These are phyloP conservation scores for Colletotrichum filicis DNA, from an alignment of 2,329 filamentous ascomycete species.

Conservation along the genomic window DNA sequence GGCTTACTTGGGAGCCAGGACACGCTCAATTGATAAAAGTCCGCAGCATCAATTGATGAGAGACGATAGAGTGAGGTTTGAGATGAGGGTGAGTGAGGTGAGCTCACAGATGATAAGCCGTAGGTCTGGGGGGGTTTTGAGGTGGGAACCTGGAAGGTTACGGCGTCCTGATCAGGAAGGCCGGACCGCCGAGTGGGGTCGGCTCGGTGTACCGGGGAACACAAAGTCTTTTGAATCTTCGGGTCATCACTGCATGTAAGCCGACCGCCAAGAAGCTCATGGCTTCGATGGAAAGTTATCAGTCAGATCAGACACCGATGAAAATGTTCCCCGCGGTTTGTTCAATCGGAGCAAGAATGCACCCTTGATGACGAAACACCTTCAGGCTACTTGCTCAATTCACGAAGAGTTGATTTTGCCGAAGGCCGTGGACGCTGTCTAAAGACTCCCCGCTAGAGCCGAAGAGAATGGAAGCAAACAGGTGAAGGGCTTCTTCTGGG, in stretches of 20 bases:
- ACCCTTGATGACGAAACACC: too few species aligned
- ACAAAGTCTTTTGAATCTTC: neutral
- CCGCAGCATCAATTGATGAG: neutral
- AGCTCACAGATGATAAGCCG: too few species aligned
- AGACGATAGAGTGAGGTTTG: neutral
- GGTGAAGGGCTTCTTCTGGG: too few species aligned
- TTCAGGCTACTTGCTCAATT: too few species aligned
- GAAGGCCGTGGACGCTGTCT: too few species aligned
- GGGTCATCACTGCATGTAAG: neutral
- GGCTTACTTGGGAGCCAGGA: neutral
- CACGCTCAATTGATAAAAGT: neutral
- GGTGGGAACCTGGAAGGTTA: neutral
- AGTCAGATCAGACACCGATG: too few species aligned
- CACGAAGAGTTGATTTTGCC: too few species aligned
- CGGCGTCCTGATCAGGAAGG: slow-evolving; percentile 9
- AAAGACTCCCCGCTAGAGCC: too few species aligned
- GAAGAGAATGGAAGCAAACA: too few species aligned
- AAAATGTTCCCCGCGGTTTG: too few species aligned
- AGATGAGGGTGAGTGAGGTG: neutral
- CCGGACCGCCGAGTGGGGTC: neutral
- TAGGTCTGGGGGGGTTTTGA: neutral
- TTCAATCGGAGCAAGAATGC: too few species aligned
- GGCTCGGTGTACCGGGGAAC: neutral
- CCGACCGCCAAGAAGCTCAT: neutral
- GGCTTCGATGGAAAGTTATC: fast-evolving